phyloP scores from a whole-genome alignment of 257 asterid genomes.

The Solanum infundibuliforme region DNA sequence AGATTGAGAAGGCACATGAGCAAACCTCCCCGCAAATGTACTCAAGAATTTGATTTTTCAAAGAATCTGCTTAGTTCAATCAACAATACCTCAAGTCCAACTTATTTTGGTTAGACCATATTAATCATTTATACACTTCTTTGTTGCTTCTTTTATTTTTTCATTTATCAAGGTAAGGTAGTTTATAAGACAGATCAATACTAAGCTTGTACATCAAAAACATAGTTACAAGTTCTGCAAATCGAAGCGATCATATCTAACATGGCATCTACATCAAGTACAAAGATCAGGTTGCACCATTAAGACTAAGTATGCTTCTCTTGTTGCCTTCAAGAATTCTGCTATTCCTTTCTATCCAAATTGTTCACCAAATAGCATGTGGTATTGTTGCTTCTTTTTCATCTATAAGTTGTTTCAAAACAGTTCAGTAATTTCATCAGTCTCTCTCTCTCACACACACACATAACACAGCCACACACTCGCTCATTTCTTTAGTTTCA shows the following conservation, averaged over 20 bases:
- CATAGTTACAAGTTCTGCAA: background rate
- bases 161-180: background rate
- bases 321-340: background rate
- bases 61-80: background rate
- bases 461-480: background rate
- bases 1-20: background rate
- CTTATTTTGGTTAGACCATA: background rate
- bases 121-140: background rate
- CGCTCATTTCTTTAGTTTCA: background rate
- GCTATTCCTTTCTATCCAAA: background rate
- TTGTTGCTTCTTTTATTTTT: background rate
- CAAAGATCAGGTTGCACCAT: background rate
- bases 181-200: background rate
- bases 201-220: background rate
- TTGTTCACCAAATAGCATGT: background rate
- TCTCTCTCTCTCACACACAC: background rate
- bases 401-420: background rate
- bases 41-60: background rate
- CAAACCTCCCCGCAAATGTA: background rate
- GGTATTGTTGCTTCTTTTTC: background rate
- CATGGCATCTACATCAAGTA: background rate
- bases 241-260: background rate
- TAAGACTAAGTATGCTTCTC: background rate
- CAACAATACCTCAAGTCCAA: background rate
- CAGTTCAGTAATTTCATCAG: background rate